Base-by-base conservation (phyloP, 2,329 filamentous ascomycete species). In the Aspergillus quadricinctus region DNA sequence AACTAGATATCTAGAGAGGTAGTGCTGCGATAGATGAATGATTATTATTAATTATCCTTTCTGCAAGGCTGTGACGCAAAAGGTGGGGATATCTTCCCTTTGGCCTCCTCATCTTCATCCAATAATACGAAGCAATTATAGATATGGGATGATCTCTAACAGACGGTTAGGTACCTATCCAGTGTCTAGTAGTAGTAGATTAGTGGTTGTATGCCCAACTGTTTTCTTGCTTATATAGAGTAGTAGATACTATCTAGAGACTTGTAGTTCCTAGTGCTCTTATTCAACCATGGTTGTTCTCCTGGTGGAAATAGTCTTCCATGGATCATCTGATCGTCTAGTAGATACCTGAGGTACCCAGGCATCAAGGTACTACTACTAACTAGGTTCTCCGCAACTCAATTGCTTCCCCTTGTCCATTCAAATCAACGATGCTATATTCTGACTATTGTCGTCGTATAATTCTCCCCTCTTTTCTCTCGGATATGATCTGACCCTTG, bases 281-380 rank as follows among this genome's bases (percentile, higher is more conserved):
- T 35, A 17, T 35, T 11, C 31, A 48, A 57, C 55, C 55, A 46
- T 54, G 41, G 55, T 27, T 57, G 52, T 31, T 29, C n/a, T 45
- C 28, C 21, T 25, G n/a, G 7, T 43, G 8, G 40, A 21, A 19
- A 43, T 50, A 28, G 23, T 35, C 41, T 46, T 31, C 52, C 19
- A 49, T 50, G 49, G 53, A 27, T 50, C 40, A 43, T 35, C 4
- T 35, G 31, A 23, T n/a, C 23, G 23, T 2, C 23, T 23, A 23
- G n/a, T 7, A 43, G 40, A 43, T 43, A 21, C 40, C n/a, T 21
- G n/a, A 40, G 19, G n/a, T 21, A n/a, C 17, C 17, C 9, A 10
- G 17, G 7, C 14, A 35, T 17, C 11, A 35, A 5, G 25, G 4
- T 27, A 27, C 25, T 35, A 35, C 31, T 11, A 31, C 31, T 35